Conservation (phyloP, 2,329 filamentous ascomycete genomes). For the Camptophora hylomeconis region DNA sequence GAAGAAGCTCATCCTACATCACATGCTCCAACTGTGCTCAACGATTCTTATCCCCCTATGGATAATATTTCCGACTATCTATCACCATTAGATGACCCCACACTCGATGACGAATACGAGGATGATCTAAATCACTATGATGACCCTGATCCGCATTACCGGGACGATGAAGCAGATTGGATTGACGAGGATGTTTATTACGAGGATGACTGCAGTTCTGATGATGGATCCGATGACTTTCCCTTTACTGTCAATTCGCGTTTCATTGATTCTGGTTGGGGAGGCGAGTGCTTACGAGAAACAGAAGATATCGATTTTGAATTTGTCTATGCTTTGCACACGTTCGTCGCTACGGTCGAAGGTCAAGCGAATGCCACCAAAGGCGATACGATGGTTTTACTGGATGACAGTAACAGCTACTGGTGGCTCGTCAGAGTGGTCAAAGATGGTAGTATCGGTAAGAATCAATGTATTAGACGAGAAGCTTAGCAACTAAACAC, state of each 20-base stretch:
- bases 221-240: slow-evolving; percentile 52
- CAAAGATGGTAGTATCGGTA: slow-evolving; percentile 89
- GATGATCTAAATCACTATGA: slow-evolving; percentile 3
- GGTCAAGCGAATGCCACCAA: slow-evolving; percentile 97
- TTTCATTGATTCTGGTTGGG: slow-evolving; percentile 62
- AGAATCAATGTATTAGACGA: slow-evolving; percentile 14
- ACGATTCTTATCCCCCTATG: slow-evolving; percentile 7
- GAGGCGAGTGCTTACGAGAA: slow-evolving; percentile 73
- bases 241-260: slow-evolving; percentile 43
- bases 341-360: slow-evolving; percentile 94
- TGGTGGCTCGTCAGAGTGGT: slow-evolving; percentile 98
- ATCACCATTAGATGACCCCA: slow-evolving; percentile 29
- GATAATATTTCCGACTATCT: slow-evolving; percentile 23
- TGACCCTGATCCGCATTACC: slow-evolving; percentile 5
- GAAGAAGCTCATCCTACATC: no score
- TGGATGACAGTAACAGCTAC: slow-evolving; percentile 98
- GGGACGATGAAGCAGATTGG: slow-evolving; percentile 13
- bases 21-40: slow-evolving; percentile 4
- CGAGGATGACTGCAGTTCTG: slow-evolving; percentile 23
- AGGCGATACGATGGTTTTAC: slow-evolving; percentile 94
- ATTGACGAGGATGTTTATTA: slow-evolving; percentile 27
- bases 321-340: slow-evolving; percentile 96
- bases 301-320: slow-evolving; percentile 99
- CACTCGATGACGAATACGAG: slow-evolving; percentile 20
- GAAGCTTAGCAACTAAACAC: slow-evolving; percentile 13